phyloP scores from a whole-genome alignment of 768 basidiomycete species.

The Daedaleopsis sinensis region DNA sequence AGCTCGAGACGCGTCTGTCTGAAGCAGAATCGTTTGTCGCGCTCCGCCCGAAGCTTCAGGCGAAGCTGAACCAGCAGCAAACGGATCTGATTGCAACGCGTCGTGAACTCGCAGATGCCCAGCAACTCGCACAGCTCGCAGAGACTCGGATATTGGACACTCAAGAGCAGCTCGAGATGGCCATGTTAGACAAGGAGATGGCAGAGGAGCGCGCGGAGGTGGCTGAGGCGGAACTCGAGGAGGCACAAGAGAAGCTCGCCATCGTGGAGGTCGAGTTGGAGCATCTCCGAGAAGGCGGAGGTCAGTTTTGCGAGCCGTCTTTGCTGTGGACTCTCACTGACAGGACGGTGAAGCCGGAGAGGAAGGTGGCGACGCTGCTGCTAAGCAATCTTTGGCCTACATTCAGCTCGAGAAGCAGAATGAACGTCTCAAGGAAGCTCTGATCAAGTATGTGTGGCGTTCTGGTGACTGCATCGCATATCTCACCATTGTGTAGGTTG shows the following conservation, averaged over 20 bases:
- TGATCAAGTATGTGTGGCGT: conserved; percentile 65
- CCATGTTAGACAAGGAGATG: conserved; percentile 93
- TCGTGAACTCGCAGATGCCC: conserved; percentile 76
- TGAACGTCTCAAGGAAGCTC: conserved; percentile 91
- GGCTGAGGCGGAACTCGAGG: conserved; percentile 77
- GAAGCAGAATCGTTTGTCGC: conserved; percentile 86
- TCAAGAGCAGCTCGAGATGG: conserved; percentile 92
- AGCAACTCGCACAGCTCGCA: conserved; percentile 71
- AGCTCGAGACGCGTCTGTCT: conserved; percentile 80
- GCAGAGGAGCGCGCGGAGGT: conserved; percentile 91
- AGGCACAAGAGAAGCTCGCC: conserved; percentile 75
- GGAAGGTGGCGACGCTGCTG: conserved; percentile 34
- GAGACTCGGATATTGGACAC: conserved; percentile 76
- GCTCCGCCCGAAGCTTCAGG: conserved; percentile 87
- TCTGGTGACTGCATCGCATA: neutral
- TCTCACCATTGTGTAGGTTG: conserved; percentile 41
- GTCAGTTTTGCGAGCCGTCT: conserved; percentile 16
- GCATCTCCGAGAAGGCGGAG: conserved; percentile 65
- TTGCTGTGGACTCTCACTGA: neutral
- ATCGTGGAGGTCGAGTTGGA: conserved; percentile 83
- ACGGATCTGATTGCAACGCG: conserved; percentile 75
- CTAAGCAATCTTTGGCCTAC: conserved; percentile 65
- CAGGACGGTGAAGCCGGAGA: conserved; percentile 26
- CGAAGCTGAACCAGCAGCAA: conserved; percentile 81
- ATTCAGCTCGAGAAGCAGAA: conserved; percentile 97